Conservation (phyloP, 2,329 filamentous ascomycete species). For the Penicillium sp. region DNA sequence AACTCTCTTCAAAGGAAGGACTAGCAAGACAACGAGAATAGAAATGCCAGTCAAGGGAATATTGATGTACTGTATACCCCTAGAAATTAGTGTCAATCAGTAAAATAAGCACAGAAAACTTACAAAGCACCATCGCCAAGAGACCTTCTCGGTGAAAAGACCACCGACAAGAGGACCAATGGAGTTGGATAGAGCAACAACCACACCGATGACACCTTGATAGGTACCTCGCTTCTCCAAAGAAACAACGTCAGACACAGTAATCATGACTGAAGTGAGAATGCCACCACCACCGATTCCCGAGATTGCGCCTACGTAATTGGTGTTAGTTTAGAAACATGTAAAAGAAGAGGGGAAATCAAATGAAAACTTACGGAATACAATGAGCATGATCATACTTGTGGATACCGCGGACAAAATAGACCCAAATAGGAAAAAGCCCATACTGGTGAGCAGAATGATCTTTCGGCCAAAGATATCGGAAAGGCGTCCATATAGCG, state of each 20-base stretch:
- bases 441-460: slow-evolving; percentile 40
- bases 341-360: slow-evolving; percentile 44
- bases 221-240: slow-evolving; percentile 59
- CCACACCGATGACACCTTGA: slow-evolving; percentile 46
- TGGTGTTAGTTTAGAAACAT: not conserved
- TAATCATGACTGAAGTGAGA: slow-evolving; percentile 59
- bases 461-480: slow-evolving; percentile 62
- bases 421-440: slow-evolving; percentile 1
- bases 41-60: slow-evolving; percentile 1
- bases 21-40: slow-evolving; percentile 1
- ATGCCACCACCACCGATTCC: slow-evolving; percentile 63
- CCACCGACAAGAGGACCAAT: slow-evolving; percentile 47
- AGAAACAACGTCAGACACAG: slow-evolving; percentile 59
- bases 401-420: slow-evolving; percentile 41
- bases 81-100: not conserved
- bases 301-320: slow-evolving; percentile 48
- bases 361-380: slow-evolving; percentile 60
- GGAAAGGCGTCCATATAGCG: slow-evolving; percentile 62
- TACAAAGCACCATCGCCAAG: slow-evolving; percentile 48
- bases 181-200: slow-evolving; percentile 46
- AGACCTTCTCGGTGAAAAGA: slow-evolving; percentile 42
- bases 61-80: slow-evolving; percentile 1
- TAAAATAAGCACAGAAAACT: not conserved
- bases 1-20: slow-evolving; percentile 4
- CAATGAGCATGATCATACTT: slow-evolving; percentile 47